These are phyloP conservation scores for Vigna unguiculata DNA, from an alignment of 306 rosid species.

Conservation along the genomic window DNA sequence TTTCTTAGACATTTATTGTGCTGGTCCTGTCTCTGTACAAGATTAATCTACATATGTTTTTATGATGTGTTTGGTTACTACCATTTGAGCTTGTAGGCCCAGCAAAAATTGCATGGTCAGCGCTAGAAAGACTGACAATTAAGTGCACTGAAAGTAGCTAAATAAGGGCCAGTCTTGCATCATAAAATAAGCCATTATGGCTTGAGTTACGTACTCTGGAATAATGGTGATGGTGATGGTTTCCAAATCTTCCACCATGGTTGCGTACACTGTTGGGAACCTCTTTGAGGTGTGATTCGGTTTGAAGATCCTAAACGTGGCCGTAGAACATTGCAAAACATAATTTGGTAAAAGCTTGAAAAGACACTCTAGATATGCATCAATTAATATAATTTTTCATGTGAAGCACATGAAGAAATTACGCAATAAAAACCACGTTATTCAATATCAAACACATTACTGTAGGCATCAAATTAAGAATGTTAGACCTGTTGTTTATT, in stretches of 20 bases:
- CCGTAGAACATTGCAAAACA: slow-evolving; percentile 12
- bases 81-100: slow-evolving; percentile 40
- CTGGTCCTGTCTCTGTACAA: slow-evolving; percentile 44
- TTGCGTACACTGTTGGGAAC: slow-evolving; percentile 29
- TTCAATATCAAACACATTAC: background rate
- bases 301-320: background rate
- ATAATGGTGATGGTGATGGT: slow-evolving; percentile 41
- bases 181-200: slow-evolving; percentile 38
- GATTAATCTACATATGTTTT: slow-evolving; percentile 26
- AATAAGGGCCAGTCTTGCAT: slow-evolving; percentile 48
- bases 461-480: background rate
- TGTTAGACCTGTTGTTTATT: background rate
- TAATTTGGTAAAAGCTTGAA: background rate
- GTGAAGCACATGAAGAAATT: background rate
- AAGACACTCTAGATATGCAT: slow-evolving; percentile 20
- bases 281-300: background rate
- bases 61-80: slow-evolving; percentile 23
- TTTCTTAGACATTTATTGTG: slow-evolving; percentile 39
- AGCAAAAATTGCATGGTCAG: slow-evolving; percentile 38
- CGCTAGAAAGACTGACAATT: slow-evolving; percentile 34
- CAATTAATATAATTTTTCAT: background rate
- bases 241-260: slow-evolving; percentile 24
- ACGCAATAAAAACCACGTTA: background rate
- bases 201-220: slow-evolving; percentile 25
- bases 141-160: slow-evolving; percentile 32